Percentiles rank a stretch among this genome's conserved stretches.
phyloP scores from a whole-genome alignment of 2,329 filamentous ascomycete species.

The Magnaporthales sp. region DNA sequence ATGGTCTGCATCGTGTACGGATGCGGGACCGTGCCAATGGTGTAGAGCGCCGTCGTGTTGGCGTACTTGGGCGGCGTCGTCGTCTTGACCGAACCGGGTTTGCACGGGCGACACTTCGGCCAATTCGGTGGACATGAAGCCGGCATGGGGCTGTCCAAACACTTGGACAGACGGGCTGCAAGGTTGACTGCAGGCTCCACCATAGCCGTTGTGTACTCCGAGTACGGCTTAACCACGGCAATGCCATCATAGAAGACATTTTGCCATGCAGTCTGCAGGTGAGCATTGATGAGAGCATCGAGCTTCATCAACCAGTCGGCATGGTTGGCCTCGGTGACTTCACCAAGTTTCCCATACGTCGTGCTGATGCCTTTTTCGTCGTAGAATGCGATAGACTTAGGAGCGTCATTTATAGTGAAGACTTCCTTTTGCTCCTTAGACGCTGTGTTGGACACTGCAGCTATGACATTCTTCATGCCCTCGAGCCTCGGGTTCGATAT shows the following conservation, averaged over 20 bases:
- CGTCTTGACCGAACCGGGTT: slow-evolving; percentile 56
- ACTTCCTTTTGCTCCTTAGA: slow-evolving; percentile 30
- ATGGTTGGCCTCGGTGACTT: slow-evolving; percentile 47
- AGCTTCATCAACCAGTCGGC: slow-evolving; percentile 57
- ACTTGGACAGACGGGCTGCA: slow-evolving; percentile 66
- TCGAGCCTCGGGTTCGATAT: slow-evolving; percentile 47
- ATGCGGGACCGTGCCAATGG: slow-evolving; percentile 82
- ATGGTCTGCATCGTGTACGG: slow-evolving; percentile 76
- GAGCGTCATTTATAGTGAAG: slow-evolving; percentile 54
- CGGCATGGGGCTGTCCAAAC: slow-evolving; percentile 63
- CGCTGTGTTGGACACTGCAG: slow-evolving; percentile 35
- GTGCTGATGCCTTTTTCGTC: slow-evolving; percentile 50
- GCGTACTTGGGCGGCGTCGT: slow-evolving; percentile 58
- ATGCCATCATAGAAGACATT: slow-evolving; percentile 70
- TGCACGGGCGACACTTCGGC: slow-evolving; percentile 66
- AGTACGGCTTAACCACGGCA: slow-evolving; percentile 69
- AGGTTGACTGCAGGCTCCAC: slow-evolving; percentile 63
- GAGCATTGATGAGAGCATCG: slow-evolving; percentile 69
- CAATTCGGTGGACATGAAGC: slow-evolving; percentile 77
- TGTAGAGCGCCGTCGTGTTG: slow-evolving; percentile 67
- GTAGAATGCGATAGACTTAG: slow-evolving; percentile 71
- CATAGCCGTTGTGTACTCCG: slow-evolving; percentile 65
- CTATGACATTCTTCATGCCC: slow-evolving; percentile 52
- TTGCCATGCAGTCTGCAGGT: slow-evolving; percentile 81
- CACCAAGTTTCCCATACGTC: slow-evolving; percentile 59